Evolutionary conservation across 192 early-diverging fungal genomes (phyloP).

Genomic region (Podila minutissima): DNA sequence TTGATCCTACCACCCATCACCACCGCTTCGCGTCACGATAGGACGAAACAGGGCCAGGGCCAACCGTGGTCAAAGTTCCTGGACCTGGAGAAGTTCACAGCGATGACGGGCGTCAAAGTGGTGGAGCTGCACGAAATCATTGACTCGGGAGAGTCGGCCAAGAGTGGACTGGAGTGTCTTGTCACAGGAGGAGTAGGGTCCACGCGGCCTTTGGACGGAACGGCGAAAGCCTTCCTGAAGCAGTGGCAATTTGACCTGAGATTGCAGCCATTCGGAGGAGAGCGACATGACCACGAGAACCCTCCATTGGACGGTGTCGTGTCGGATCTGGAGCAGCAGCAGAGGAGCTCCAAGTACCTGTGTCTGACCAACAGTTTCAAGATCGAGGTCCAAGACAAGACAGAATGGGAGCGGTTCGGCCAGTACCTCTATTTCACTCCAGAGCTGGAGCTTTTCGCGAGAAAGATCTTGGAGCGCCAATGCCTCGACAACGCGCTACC

Average conservation of each 20-base stretch:
- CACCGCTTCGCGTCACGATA: conserved; percentile 19
- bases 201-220: conserved; percentile 17
- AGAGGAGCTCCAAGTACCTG: conserved; percentile 10
- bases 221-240: conserved; percentile 24
- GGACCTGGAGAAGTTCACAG: conserved; percentile 17
- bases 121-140: conserved; percentile 30
- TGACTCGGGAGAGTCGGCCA: not conserved
- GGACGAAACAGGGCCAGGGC: conserved; percentile 11
- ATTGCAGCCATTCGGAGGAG: not conserved
- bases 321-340: not conserved
- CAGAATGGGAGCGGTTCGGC: conserved; percentile 34
- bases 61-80: conserved; percentile 42
- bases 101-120: conserved; percentile 14
- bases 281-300: not conserved
- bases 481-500: not conserved
- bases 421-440: conserved; percentile 27
- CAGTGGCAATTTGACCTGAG: conserved; percentile 19
- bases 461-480: conserved; percentile 5
- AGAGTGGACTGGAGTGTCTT: conserved; percentile 9
- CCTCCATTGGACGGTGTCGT: conserved; percentile 11
- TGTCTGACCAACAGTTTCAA: conserved; percentile 36
- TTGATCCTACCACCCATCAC: conserved; percentile 38
- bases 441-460: conserved; percentile 22
- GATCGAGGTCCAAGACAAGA: conserved; percentile 20
- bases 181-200: conserved; percentile 30